Conservation (phyloP, 768 basidiomycete genomes). For the Candolleomyces aberdarensis region DNA sequence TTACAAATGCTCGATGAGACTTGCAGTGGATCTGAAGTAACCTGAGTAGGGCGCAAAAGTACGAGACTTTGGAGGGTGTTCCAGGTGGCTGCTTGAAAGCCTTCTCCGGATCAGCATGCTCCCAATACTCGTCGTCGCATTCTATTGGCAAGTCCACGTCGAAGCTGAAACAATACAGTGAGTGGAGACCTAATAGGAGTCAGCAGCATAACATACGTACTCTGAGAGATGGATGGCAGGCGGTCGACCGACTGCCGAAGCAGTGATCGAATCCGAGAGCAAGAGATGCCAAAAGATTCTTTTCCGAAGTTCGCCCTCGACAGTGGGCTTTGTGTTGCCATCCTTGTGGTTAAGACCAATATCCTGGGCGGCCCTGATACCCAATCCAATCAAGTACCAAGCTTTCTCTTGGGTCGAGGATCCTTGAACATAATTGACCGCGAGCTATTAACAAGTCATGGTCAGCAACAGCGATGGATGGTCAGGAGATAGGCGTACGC, state of each 20-base stretch:
- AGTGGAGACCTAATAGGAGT: background rate
- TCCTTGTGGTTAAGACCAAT: constrained; percentile 58
- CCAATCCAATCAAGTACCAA: constrained; percentile 62
- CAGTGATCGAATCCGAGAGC: constrained; percentile 42
- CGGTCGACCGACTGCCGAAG: constrained; percentile 54
- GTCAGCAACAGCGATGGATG: background rate
- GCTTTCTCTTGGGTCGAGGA: constrained; percentile 48
- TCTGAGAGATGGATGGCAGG: constrained; percentile 71
- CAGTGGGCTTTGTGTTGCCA: constrained; percentile 24
- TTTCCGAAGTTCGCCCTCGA: constrained; percentile 68
- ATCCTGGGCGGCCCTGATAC: constrained; percentile 65
- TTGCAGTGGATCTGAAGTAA: constrained; percentile 60
- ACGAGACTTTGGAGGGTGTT: constrained; percentile 53
- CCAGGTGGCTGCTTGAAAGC: constrained; percentile 62
- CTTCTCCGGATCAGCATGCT: constrained; percentile 41
- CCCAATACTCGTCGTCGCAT: constrained; percentile 69
- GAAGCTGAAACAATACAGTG: constrained; percentile 37
- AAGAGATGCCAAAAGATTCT: constrained; percentile 48
- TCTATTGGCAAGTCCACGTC: constrained; percentile 59
- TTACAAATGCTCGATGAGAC: constrained; percentile 57
- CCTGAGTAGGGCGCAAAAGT: constrained; percentile 51
- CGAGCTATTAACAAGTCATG: constrained; percentile 28
- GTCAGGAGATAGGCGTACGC: constrained; percentile 25
- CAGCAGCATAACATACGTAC: constrained; percentile 28
- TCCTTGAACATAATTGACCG: constrained; percentile 42